Conservation (phyloP, 352 stramenopile species). For the Phytophthora cactorum region DNA sequence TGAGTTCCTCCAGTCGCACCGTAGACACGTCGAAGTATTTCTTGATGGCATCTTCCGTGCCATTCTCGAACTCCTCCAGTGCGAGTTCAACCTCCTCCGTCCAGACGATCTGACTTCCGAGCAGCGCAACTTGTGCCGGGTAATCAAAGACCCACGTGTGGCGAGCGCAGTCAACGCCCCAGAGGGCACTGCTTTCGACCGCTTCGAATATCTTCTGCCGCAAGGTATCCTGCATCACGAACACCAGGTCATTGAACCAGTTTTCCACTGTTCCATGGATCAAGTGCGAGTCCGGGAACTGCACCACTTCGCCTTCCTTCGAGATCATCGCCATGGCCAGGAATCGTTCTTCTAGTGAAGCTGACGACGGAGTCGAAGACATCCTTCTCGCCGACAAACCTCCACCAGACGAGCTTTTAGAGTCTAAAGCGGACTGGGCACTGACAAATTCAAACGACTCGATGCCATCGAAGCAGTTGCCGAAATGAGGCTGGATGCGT, state of each 20-base stretch:
- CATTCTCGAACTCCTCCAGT: slow-evolving; percentile 95
- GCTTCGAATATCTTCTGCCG: slow-evolving; percentile 87
- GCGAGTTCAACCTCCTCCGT: slow-evolving; percentile 92
- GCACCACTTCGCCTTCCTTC: slow-evolving; percentile 95
- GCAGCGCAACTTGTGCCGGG: slow-evolving; percentile 75
- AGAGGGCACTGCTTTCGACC: slow-evolving; percentile 93
- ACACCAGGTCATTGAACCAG: slow-evolving; percentile 96
- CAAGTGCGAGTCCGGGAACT: slow-evolving; percentile 76
- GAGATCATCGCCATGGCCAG: slow-evolving; percentile 93
- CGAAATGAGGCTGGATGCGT: slow-evolving; percentile 89
- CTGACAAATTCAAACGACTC: slow-evolving; percentile 76
- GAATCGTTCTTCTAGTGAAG: slow-evolving; percentile 51
- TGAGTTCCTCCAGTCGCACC: slow-evolving; percentile 91
- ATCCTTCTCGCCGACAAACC: slow-evolving; percentile 23
- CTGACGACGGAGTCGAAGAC: slow-evolving; percentile 20
- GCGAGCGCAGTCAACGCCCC: slow-evolving; percentile 84
- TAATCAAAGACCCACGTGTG: slow-evolving; percentile 93
- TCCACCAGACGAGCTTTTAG: slow-evolving; percentile 8
- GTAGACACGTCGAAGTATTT: slow-evolving; percentile 94
- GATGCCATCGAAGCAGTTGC: slow-evolving; percentile 93
- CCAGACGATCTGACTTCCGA: slow-evolving; percentile 95
- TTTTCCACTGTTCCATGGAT: slow-evolving; percentile 90
- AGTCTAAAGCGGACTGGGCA: slow-evolving; percentile 26
- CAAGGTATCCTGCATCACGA: slow-evolving; percentile 93
- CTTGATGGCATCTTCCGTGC: slow-evolving; percentile 95